These are phyloP conservation scores for Rhodotorula graminis DNA, from an alignment of 768 basidiomycete species.

Conservation along the genomic window DNA sequence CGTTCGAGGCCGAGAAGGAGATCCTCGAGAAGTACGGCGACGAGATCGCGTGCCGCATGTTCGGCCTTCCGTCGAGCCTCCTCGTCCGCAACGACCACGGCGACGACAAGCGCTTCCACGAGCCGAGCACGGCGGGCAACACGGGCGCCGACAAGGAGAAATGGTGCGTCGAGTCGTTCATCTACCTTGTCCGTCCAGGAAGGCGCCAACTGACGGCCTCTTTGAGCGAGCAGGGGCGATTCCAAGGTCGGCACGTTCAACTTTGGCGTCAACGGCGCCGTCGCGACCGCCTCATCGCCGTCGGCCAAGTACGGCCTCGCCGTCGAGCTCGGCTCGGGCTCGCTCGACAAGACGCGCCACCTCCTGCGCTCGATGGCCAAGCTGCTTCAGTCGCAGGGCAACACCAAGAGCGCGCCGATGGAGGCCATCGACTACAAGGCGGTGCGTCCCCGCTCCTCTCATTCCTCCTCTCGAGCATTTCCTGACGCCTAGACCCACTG, in stretches of 20 bases:
- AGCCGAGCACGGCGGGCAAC: constrained; percentile 6
- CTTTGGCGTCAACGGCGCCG: constrained; percentile 49
- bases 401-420: background rate
- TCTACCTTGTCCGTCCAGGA: background rate
- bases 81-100: background rate
- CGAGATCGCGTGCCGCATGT: constrained; percentile 57
- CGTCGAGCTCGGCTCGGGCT: constrained; percentile 87
- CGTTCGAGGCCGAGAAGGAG: constrained; percentile 80
- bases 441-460: constrained; percentile 26
- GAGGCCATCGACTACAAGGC: constrained; percentile 34
- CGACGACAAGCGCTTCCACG: background rate
- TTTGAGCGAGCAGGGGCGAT: constrained; percentile 46
- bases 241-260: constrained; percentile 52
- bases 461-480: constrained; percentile 3
- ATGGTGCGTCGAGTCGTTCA: constrained; percentile 13
- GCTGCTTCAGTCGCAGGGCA: constrained; percentile 43
- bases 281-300: constrained; percentile 36
- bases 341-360: constrained; percentile 52
- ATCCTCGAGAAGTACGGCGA: constrained; percentile 68
- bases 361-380: constrained; percentile 71
- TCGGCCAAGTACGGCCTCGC: constrained; percentile 51
- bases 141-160: constrained; percentile 34
- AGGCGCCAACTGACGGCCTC: background rate
- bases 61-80: constrained; percentile 11
- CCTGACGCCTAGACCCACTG: constrained; percentile 56